Base-by-base conservation (phyloP, 352 stramenopile genomes). In the Globisporangium nodosum region DNA sequence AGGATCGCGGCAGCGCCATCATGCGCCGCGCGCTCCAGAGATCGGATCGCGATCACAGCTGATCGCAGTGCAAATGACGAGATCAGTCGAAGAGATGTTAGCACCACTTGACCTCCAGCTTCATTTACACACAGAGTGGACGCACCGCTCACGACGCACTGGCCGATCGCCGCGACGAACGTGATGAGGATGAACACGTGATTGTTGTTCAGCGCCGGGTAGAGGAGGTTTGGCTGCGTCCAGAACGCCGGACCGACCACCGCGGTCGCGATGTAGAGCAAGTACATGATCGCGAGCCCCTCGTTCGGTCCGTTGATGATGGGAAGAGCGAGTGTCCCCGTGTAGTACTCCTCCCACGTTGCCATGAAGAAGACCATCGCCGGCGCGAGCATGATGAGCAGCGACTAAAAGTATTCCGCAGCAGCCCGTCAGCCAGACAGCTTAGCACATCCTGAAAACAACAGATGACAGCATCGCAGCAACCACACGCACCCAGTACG, bases 301-400 rank as follows among this genome's bases (percentile, higher is more conserved):
- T 99, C 96, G 58, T 89, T 98, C 7, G 97, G 96, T 61, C 96
- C 97, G 71, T 99, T 99, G 45, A 99, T 76, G 21, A 96, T 80
- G 8, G 96, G 96, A 39, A 99, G 73, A 30, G 97, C 87, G 12
- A 99, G 75, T 54, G 90, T 92, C n/a, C 95, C 94, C 0, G 92
- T 98, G 78, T 98, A 96, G 74, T 98, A 99, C 71, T 99, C 91
- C 69, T 99, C 97, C 97, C 96, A 99, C n/a, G 95, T 98, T 12
- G 92, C 88, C 71, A 98, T 92, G 64, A 97, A 99, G 69, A 99
- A 99, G 6, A 98, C 85, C 78, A 78, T 95, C 48, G 79, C 87
- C 61, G 65, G 89, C 30, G 73, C 69, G 18, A 81, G 70, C 59
- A 85, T 81, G 52, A 85, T 72, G 50, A 84, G 62, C 58, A 96